A percentile compares a stretch with the other conserved stretches of the same genome.
Evolutionary conservation across 2,329 filamentous ascomycete genomes (phyloP).

Genomic region (Epicoccum nigrum): DNA sequence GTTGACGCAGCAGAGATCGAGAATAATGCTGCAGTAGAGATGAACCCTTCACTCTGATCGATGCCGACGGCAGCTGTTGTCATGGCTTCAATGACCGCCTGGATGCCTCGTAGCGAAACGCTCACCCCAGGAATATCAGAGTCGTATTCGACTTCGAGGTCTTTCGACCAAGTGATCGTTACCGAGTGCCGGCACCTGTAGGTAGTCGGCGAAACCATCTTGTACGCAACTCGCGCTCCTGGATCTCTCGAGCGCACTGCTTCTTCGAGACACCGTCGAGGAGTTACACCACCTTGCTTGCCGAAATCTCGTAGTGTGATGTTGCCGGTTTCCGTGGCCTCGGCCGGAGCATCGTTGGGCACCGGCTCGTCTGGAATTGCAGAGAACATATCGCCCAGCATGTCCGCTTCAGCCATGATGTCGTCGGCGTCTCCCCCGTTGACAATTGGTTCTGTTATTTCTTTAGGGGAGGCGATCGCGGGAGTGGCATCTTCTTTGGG

Average conservation of each 20-base stretch:
- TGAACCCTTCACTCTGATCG: slow-evolving; percentile 84
- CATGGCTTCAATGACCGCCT: slow-evolving; percentile 73
- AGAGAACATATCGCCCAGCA: slow-evolving; percentile 65
- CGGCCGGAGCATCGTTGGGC: slow-evolving; percentile 38
- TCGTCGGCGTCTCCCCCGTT: slow-evolving; percentile 9
- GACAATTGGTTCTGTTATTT: background rate
- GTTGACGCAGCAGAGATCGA: slow-evolving; percentile 76
- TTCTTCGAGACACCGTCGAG: slow-evolving; percentile 80
- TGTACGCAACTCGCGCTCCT: slow-evolving; percentile 69
- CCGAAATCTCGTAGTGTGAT: slow-evolving; percentile 81
- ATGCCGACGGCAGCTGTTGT: slow-evolving; percentile 74
- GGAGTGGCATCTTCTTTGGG: background rate
- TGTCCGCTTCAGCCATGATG: slow-evolving; percentile 56
- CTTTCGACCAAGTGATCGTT: slow-evolving; percentile 78
- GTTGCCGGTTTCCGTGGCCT: slow-evolving; percentile 52
- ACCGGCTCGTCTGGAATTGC: slow-evolving; percentile 51
- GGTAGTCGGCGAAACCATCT: slow-evolving; percentile 71
- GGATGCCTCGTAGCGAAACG: slow-evolving; percentile 53
- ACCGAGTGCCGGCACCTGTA: slow-evolving; percentile 80
- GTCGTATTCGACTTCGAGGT: slow-evolving; percentile 61
- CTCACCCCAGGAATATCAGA: slow-evolving; percentile 52
- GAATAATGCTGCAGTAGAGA: slow-evolving; percentile 83
- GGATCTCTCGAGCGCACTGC: slow-evolving; percentile 84
- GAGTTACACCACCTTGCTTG: slow-evolving; percentile 77
- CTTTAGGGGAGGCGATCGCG: background rate